Base-by-base conservation (phyloP, 352 stramenopile genomes). In the Phytophthora litchii region DNA sequence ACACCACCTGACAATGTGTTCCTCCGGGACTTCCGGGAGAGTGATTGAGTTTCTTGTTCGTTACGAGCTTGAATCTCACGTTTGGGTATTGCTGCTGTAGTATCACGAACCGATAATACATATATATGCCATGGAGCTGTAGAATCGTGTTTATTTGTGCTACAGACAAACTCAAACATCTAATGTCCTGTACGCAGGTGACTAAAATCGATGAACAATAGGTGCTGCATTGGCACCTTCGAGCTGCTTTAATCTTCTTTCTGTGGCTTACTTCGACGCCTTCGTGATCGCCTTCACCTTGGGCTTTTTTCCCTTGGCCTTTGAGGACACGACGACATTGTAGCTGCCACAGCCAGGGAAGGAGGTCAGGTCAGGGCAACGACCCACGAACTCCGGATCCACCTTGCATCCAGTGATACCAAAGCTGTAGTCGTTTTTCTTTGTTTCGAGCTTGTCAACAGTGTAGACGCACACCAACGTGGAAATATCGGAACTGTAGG, bases 401-500 rank as follows among this genome's bases (percentile, higher is more conserved):
- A 74, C 60, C 25, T 68, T 60, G 54, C 75, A 84, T 5, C 66
- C 72, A 5, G 69, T 58, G 6, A 80, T 46, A 32, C 71, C 25
- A 60, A 76, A 84, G 31, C 66, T 68, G 60, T 78, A 80, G 49
- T 73, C 77, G 21, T 63, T 78, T 23, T 69, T 64, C 48, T 84
- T 69, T 10, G 45, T 56, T 31, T 59, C 21, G n/a, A 74, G 35
- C 32, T 44, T 67, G 32, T 74, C 40, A 17, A 82, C 60, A 7
- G 55, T 60, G 35, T 69, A 64, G 13, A 75, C 36, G 49, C 75
- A 84, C 32, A 82, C 49, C 5, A 65, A 57, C 3, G 48, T 50
- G 1, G 14, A 60, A 37, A 78, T 58, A 29, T 52, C 17, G 11
- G 50, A 41, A 12, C 48, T 57, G 67, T 77, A 79, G 38, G 71